These are phyloP conservation scores for Trametes hirsuta DNA, from an alignment of 1,284 basidiomycete species.

Conservation along the genomic window DNA sequence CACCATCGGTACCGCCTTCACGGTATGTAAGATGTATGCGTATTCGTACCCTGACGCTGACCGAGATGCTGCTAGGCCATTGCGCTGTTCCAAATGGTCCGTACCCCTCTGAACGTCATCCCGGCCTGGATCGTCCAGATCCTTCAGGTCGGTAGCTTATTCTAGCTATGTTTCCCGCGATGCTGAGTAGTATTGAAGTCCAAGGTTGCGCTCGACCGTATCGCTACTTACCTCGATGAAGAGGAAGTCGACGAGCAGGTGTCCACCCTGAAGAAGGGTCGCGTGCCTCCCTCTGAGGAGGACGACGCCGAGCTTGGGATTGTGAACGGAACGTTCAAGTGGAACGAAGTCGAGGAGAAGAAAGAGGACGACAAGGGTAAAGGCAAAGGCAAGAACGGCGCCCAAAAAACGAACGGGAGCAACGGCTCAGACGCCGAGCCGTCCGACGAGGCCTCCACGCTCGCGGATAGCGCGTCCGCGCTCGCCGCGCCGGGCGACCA, in stretches of 20 bases:
- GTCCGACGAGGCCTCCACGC: slow-evolving; percentile 30
- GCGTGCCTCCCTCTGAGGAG: slow-evolving; percentile 30
- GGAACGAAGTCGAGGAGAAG: slow-evolving; percentile 62
- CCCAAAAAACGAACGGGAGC: slow-evolving; percentile 1
- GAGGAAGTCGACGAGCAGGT: slow-evolving; percentile 63
- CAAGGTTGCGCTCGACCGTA: slow-evolving; percentile 78
- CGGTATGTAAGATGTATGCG: slow-evolving; percentile 44
- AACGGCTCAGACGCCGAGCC: slow-evolving; percentile 1
- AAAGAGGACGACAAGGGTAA: slow-evolving; percentile 36
- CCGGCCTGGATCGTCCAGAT: slow-evolving; percentile 69
- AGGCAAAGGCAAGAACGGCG: slow-evolving; percentile 29
- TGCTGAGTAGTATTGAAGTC: slow-evolving; percentile 46
- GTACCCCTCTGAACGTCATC: slow-evolving; percentile 71
- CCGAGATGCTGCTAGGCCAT: slow-evolving; percentile 52
- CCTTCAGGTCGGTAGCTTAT: slow-evolving; percentile 46
- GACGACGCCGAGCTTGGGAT: slow-evolving; percentile 59
- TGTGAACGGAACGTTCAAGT: slow-evolving; percentile 67
- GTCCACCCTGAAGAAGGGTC: slow-evolving; percentile 39
- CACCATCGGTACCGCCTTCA: slow-evolving; percentile 71
- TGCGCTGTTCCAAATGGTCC: slow-evolving; percentile 72
- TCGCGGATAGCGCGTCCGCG: slow-evolving; percentile 24
- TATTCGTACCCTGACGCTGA: neutral
- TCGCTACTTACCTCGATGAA: slow-evolving; percentile 80
- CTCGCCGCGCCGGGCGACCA: slow-evolving; percentile 37
- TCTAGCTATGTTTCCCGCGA: slow-evolving; percentile 9